Evolutionary conservation across 345 rosid genomes (phyloP).

Genomic region (Eucalyptus urophylla): DNA sequence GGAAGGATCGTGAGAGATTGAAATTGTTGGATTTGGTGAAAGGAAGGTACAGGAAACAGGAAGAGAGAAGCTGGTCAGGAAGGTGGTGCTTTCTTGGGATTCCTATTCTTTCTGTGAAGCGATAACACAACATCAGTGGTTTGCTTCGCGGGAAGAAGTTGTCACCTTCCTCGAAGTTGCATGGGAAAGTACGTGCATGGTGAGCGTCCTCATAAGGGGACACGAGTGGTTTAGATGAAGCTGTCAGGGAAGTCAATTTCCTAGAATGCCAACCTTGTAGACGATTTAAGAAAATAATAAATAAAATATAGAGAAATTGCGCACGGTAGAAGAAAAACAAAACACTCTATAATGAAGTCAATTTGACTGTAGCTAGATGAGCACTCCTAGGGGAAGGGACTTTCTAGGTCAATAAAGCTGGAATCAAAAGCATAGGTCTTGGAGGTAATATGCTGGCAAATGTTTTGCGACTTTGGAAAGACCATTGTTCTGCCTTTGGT

Average conservation of each 20-base stretch:
- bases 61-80: neutral
- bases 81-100: neutral
- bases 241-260: neutral
- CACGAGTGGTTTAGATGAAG: neutral
- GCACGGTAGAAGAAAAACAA: neutral
- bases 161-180: conserved; percentile 4
- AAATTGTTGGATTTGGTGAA: neutral
- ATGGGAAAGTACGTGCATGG: neutral
- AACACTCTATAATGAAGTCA: neutral
- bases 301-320: neutral
- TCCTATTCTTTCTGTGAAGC: neutral
- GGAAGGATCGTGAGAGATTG: neutral
- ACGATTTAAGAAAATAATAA: neutral
- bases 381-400: neutral
- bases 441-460: neutral
- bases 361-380: neutral
- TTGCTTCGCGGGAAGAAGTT: neutral
- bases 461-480: neutral
- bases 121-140: neutral
- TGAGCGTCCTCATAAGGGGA: neutral
- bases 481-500: neutral
- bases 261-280: neutral
- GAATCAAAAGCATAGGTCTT: neutral
- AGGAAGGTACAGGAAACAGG: neutral
- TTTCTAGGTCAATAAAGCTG: neutral